Conservation (phyloP, 768 basidiomycete genomes). For the Mycena polygramma region DNA sequence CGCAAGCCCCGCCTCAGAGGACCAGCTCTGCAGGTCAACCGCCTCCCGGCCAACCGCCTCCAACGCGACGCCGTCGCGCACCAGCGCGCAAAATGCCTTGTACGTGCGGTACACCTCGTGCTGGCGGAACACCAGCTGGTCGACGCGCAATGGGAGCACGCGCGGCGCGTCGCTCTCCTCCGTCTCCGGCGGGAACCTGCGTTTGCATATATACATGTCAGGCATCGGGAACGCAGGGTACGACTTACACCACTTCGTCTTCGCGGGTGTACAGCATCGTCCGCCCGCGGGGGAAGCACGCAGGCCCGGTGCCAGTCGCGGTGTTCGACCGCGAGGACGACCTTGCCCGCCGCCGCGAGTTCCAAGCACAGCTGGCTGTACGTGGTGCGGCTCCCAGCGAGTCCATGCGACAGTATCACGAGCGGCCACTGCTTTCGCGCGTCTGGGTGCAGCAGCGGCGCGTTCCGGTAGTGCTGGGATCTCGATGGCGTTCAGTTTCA, state of each 20-base stretch:
- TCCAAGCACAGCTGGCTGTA: slow-evolving; percentile 83
- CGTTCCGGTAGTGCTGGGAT: slow-evolving; percentile 70
- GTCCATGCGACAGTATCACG: slow-evolving; percentile 88
- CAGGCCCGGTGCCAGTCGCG: slow-evolving; percentile 83
- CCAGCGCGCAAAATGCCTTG: slow-evolving; percentile 68
- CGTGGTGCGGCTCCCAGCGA: slow-evolving; percentile 78
- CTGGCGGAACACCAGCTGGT: slow-evolving; percentile 79
- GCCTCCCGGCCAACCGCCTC: slow-evolving; percentile 52
- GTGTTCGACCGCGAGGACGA: slow-evolving; percentile 88
- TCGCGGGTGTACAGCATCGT: slow-evolving; percentile 67
- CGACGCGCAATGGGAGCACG: slow-evolving; percentile 64
- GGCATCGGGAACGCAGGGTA: slow-evolving; percentile 6
- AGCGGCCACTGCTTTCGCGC: slow-evolving; percentile 73
- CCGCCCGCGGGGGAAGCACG: slow-evolving; percentile 54
- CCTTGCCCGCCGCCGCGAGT: slow-evolving; percentile 82
- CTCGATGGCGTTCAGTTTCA: slow-evolving; percentile 45
- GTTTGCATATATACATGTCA: slow-evolving; percentile 5
- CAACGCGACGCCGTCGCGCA: slow-evolving; percentile 54
- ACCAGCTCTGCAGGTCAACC: slow-evolving; percentile 60
- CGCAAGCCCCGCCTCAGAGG: slow-evolving; percentile 35
- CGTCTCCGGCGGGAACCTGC: slow-evolving; percentile 35
- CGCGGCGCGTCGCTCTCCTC: slow-evolving; percentile 28
- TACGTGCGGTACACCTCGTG: slow-evolving; percentile 78
- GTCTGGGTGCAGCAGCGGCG: slow-evolving; percentile 62
- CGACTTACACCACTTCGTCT: slow-evolving; percentile 65